Percentiles rank a stretch among this genome's conserved stretches.
phyloP scores from a whole-genome alignment of 148 eudicot genomes.

The Camellia japonica region DNA sequence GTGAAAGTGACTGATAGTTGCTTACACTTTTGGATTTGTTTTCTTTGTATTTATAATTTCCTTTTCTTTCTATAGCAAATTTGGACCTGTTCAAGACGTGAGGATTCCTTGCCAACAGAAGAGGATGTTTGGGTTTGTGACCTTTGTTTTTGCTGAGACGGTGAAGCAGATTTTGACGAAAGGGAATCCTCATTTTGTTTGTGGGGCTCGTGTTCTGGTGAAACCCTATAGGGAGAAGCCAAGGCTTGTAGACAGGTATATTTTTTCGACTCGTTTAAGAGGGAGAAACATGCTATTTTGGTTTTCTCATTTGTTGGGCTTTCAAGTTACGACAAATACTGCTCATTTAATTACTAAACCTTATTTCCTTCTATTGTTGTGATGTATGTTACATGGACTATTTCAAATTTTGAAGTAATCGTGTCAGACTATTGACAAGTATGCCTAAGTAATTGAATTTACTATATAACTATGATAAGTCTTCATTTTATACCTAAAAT shows the following conservation, averaged over 20 bases:
- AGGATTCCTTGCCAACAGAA: constrained; percentile 77
- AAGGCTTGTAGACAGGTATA: constrained; percentile 51
- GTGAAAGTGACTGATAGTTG: not conserved
- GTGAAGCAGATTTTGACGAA: constrained; percentile 46
- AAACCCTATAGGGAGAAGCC: constrained; percentile 71
- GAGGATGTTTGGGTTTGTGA: constrained; percentile 74
- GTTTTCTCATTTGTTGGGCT: not conserved
- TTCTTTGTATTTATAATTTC: not conserved
- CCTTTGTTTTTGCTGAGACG: constrained; percentile 51
- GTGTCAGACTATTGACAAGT: too few relatives aligned
- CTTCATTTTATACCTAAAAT: too few relatives aligned
- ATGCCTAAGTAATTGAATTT: too few relatives aligned
- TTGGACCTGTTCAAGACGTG: constrained; percentile 66
- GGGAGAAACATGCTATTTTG: not conserved
- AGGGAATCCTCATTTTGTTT: constrained; percentile 66
- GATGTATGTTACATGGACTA: too few relatives aligned
- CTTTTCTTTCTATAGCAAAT: constrained; percentile 32
- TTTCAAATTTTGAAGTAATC: too few relatives aligned
- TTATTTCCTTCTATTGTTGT: too few relatives aligned
- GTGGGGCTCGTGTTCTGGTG: constrained; percentile 69
- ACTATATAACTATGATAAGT: too few relatives aligned
- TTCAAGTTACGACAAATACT: too few relatives aligned
- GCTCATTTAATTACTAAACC: too few relatives aligned
- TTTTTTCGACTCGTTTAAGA: not conserved
- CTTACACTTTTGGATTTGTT: not conserved